Conservation (phyloP, 2,329 filamentous ascomycete genomes). For the Fusarium odoratissimum region DNA sequence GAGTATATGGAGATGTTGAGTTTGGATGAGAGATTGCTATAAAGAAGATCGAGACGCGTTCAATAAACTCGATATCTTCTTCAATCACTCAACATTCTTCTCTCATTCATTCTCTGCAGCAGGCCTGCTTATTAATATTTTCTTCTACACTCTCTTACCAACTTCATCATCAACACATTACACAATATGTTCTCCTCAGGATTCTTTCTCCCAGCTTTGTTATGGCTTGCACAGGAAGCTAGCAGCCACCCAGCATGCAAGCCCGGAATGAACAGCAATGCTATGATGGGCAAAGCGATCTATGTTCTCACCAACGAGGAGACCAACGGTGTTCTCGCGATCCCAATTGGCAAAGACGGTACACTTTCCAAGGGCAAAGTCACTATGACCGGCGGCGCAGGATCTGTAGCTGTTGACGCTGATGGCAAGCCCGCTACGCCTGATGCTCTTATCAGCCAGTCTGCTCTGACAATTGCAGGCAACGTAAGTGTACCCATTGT, state of each 20-base stretch:
- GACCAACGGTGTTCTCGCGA: constrained; percentile 60
- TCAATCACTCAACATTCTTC: neutral
- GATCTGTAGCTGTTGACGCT: constrained; percentile 55
- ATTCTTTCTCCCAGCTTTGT: neutral
- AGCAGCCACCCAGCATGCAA: constrained; percentile 15
- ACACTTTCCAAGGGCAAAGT: constrained; percentile 56
- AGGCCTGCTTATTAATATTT: neutral
- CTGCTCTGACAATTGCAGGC: constrained; percentile 60
- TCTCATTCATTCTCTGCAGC: constrained; percentile 7
- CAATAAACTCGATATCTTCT: neutral
- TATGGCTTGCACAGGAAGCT: neutral
- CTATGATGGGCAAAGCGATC: constrained; percentile 55
- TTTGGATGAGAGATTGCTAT: neutral
- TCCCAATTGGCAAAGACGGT: constrained; percentile 61
- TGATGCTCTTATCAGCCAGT: constrained; percentile 65
- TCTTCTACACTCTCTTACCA: neutral
- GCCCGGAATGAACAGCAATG: neutral
- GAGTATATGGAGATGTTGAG: neutral
- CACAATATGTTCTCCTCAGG: neutral
- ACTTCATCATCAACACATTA: neutral
- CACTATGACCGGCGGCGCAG: constrained; percentile 60
- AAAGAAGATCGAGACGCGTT: neutral
- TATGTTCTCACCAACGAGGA: constrained; percentile 68
- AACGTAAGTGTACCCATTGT: constrained; percentile 52
- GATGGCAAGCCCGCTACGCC: constrained; percentile 55